Evolutionary conservation across 495 filamentous ascomycete genomes (phyloP).

Genomic region (Aspergillus indologenus): DNA sequence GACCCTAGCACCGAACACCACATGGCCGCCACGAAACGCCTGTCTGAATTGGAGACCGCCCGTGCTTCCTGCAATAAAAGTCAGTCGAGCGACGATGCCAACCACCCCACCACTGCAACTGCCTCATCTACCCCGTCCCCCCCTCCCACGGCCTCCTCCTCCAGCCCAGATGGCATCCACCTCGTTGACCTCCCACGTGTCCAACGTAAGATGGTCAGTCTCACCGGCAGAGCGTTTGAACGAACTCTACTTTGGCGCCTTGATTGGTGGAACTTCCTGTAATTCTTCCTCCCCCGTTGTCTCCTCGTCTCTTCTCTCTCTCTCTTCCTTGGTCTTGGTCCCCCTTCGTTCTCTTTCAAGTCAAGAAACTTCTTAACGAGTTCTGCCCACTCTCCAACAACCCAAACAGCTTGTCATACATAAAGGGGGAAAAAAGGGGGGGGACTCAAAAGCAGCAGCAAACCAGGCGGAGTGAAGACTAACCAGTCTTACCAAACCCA

Average conservation of each 20-base stretch:
- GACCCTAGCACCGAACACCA: slow-evolving; percentile 64
- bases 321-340: too few species aligned
- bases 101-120: background rate
- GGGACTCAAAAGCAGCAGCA: background rate
- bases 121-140: background rate
- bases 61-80: too few species aligned
- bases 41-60: slow-evolving; percentile 27
- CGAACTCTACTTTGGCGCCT: slow-evolving; percentile 63
- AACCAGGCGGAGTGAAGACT: background rate
- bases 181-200: slow-evolving; percentile 57
- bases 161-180: slow-evolving; percentile 40
- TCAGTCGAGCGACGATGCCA: too few species aligned
- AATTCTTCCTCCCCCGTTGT: slow-evolving; percentile 9
- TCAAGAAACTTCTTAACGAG: too few species aligned
- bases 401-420: too few species aligned
- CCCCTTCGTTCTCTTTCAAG: too few species aligned
- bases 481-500: background rate
- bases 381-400: too few species aligned
- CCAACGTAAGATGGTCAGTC: slow-evolving; percentile 59
- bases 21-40: slow-evolving; percentile 64
- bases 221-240: slow-evolving; percentile 72
- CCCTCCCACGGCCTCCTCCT: slow-evolving; percentile 12
- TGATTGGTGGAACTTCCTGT: slow-evolving; percentile 65
- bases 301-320: too few species aligned
- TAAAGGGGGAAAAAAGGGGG: too few species aligned